phyloP scores from a whole-genome alignment of 1,284 basidiomycete genomes.

The Trichosporon ovoides region DNA sequence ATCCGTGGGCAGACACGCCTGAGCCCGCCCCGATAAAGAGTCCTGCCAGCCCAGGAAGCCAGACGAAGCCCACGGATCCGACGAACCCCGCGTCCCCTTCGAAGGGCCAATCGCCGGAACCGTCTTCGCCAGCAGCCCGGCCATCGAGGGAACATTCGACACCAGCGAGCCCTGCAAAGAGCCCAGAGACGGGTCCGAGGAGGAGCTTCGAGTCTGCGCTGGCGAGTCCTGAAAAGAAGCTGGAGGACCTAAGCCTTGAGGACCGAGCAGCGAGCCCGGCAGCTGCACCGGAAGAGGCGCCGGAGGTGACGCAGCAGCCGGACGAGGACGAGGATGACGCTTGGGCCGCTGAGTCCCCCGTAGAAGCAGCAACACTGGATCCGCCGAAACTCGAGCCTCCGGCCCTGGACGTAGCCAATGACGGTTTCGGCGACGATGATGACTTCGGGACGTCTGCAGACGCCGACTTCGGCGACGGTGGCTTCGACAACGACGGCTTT shows the following conservation, averaged over 20 bases:
- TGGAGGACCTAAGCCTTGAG: background rate
- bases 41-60: background rate
- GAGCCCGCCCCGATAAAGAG: background rate
- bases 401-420: conserved; percentile 46
- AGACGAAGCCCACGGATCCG: background rate
- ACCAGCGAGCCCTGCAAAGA: background rate
- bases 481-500: conserved; percentile 42
- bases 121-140: background rate
- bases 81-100: background rate
- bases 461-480: conserved; percentile 4
- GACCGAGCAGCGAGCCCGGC: background rate
- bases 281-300: background rate
- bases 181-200: background rate
- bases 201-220: background rate
- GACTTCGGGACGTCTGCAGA: conserved; percentile 47
- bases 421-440: conserved; percentile 61
- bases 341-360: conserved; percentile 23
- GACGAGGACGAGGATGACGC: conserved; percentile 32
- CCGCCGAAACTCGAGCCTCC: background rate
- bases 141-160: background rate
- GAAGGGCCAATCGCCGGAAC: background rate
- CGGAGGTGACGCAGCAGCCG: background rate
- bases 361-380: conserved; percentile 15
- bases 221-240: background rate
- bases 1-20: conserved; percentile 14